Percentiles rank a stretch among this genome's conserved stretches.
These are phyloP conservation scores for Inga laurina DNA, from an alignment of 306 rosid genomes.

Conservation along the genomic window DNA sequence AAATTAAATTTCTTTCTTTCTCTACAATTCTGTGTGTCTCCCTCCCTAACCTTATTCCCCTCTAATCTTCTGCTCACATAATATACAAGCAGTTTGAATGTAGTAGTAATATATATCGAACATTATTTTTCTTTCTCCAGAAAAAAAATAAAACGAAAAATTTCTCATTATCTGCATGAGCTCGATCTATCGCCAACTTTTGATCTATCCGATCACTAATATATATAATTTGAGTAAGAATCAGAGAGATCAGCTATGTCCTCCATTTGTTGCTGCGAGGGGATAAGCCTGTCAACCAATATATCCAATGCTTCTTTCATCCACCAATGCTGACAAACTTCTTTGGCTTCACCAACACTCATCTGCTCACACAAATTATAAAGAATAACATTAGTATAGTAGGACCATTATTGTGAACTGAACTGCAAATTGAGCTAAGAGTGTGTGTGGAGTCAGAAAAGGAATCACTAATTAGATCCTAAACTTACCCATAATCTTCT, in stretches of 20 bases:
- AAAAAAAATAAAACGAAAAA: neutral
- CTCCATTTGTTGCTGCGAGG: slow-evolving; percentile 24
- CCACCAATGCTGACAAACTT: slow-evolving; percentile 96
- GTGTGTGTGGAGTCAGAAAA: neutral
- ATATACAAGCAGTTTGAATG: neutral
- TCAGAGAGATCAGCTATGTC: slow-evolving; percentile 23
- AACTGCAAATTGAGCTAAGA: neutral
- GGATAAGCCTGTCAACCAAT: slow-evolving; percentile 65
- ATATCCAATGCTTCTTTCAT: slow-evolving; percentile 95
- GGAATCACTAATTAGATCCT: neutral
- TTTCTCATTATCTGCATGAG: slow-evolving; percentile 23
- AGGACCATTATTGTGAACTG: too few species aligned
- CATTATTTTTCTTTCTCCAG: neutral
- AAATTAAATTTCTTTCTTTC: neutral
- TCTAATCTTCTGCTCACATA: neutral
- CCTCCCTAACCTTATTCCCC: neutral
- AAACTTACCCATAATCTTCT: slow-evolving; percentile 78
- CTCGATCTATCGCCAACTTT: neutral
- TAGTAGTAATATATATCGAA: neutral
- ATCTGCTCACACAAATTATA: slow-evolving; percentile 40
- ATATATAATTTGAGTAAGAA: slow-evolving; percentile 19
- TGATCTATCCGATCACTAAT: neutral
- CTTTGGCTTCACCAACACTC: slow-evolving; percentile 74
- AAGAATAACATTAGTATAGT: slow-evolving; percentile 10
- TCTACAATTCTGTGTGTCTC: slow-evolving; percentile 12